A percentile compares a stretch with the other conserved stretches of the same genome.
Conservation (phyloP, 2,329 filamentous ascomycete species). For the Coleophoma crateriformis region DNA sequence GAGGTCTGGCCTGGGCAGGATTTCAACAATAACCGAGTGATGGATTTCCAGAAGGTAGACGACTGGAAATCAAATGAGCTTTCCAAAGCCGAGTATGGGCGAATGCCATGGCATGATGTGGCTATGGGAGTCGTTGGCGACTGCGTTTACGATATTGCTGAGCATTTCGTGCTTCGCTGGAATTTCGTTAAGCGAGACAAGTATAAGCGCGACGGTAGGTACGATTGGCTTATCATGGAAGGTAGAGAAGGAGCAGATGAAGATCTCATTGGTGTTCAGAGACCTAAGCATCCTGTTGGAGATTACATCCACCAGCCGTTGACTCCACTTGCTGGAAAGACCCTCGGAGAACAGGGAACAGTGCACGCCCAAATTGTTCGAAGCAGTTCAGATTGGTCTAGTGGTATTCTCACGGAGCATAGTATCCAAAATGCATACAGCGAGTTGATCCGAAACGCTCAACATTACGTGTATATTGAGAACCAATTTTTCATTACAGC, state of each 20-base stretch:
- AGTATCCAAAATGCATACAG: conserved; percentile 84
- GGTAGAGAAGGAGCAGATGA: conserved; percentile 74
- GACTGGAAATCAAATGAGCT: conserved; percentile 94
- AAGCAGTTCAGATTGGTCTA: conserved; percentile 90
- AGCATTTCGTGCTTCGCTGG: conserved; percentile 93
- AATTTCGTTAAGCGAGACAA: conserved; percentile 97
- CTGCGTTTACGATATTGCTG: conserved; percentile 87
- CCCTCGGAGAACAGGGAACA: conserved; percentile 57
- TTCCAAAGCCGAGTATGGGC: conserved; percentile 82
- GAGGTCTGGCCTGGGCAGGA: conserved; percentile 95
- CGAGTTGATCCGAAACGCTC: conserved; percentile 77
- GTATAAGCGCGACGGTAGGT: conserved; percentile 82
- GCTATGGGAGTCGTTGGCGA: conserved; percentile 87
- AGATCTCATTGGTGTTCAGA: conserved; percentile 80
- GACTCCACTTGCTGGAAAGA: conserved; percentile 62
- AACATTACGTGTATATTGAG: conserved; percentile 96
- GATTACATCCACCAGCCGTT: conserved; percentile 80
- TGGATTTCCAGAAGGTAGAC: conserved; percentile 88
- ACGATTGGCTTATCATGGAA: conserved; percentile 79
- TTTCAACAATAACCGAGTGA: conserved; percentile 94
- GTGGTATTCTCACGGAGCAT: conserved; percentile 77
- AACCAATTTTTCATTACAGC: conserved; percentile 98
- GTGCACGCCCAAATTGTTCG: conserved; percentile 82
- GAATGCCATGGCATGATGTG: conserved; percentile 99
- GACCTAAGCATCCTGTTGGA: conserved; percentile 83